These are phyloP conservation scores for Quambalaria eucalypti DNA, from an alignment of 1,284 basidiomycete genomes.

Conservation along the genomic window DNA sequence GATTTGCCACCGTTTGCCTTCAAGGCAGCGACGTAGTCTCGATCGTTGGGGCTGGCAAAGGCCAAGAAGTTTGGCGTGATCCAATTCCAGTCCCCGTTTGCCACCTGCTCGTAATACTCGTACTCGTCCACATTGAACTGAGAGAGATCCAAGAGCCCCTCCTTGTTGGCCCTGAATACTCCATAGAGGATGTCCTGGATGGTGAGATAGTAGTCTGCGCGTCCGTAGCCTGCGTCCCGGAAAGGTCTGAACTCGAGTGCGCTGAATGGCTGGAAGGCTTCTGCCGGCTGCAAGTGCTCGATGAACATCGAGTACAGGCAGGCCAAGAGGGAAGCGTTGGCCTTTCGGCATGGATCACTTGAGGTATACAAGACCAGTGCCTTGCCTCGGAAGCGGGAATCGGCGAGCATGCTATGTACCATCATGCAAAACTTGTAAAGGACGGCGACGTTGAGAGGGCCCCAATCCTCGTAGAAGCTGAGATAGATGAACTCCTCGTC, in stretches of 20 bases:
- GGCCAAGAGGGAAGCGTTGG: conserved; percentile 84
- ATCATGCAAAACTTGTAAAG: conserved; percentile 72
- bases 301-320: conserved; percentile 85
- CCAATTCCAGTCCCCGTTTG: conserved; percentile 87
- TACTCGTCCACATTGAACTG: conserved; percentile 76
- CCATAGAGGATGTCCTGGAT: conserved; percentile 83
- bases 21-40: conserved; percentile 36
- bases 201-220: conserved; percentile 81
- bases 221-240: conserved; percentile 85
- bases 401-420: conserved; percentile 78
- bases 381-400: conserved; percentile 51
- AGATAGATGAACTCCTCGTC: conserved; percentile 86
- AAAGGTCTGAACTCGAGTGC: conserved; percentile 72
- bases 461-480: conserved; percentile 62
- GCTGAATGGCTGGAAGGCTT: conserved; percentile 70
- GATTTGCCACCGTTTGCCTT: conserved; percentile 50
- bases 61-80: conserved; percentile 61
- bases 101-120: conserved; percentile 63
- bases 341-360: conserved; percentile 72
- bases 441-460: conserved; percentile 55
- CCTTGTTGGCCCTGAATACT: conserved; percentile 83
- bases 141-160: conserved; percentile 79
- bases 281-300: conserved; percentile 80
- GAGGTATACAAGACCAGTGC: conserved; percentile 83
- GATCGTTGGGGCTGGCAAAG: conserved; percentile 71